phyloP scores from a whole-genome alignment of 768 basidiomycete species.

The Candolleomyces eurysporus region DNA sequence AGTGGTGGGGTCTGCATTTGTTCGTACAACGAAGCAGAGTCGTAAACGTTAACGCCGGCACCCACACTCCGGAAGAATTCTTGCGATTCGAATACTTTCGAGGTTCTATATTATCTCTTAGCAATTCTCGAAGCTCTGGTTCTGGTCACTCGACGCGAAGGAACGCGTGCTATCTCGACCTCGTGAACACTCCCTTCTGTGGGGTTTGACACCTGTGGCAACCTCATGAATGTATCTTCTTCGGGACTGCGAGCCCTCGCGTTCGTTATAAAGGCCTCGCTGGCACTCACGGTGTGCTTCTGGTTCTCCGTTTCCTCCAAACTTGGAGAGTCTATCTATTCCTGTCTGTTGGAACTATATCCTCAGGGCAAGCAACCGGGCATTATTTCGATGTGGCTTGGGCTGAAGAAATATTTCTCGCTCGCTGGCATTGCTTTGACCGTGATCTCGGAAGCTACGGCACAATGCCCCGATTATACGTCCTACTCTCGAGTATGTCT shows the following conservation, averaged over 20 bases:
- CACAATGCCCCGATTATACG: constrained; percentile 63
- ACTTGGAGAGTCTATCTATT: background rate
- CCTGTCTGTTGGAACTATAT: background rate
- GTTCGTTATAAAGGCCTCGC: background rate
- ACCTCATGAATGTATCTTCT: background rate
- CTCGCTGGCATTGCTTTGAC: constrained; percentile 22
- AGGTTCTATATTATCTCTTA: background rate
- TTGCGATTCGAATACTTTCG: background rate
- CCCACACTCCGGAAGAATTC: background rate
- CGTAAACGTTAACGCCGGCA: too few species aligned
- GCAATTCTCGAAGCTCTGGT: background rate
- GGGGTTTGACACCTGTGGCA: background rate
- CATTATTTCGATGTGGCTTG: constrained; percentile 6
- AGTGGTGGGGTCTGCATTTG: too few species aligned
- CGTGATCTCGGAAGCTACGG: constrained; percentile 24
- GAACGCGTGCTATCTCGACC: background rate
- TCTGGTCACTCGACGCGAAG: background rate
- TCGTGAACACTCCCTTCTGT: background rate
- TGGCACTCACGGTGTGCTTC: background rate
- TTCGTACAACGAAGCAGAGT: too few species aligned
- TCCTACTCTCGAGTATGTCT: constrained; percentile 49
- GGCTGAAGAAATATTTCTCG: constrained; percentile 10
- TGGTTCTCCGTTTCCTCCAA: background rate
- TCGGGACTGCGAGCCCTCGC: background rate
- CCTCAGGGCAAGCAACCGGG: background rate